Evolutionary conservation across 169 alveolate species (phyloP), one percentile per base, ranked within the genome.

Genomic region (Plasmodium knowlesi): DNA sequence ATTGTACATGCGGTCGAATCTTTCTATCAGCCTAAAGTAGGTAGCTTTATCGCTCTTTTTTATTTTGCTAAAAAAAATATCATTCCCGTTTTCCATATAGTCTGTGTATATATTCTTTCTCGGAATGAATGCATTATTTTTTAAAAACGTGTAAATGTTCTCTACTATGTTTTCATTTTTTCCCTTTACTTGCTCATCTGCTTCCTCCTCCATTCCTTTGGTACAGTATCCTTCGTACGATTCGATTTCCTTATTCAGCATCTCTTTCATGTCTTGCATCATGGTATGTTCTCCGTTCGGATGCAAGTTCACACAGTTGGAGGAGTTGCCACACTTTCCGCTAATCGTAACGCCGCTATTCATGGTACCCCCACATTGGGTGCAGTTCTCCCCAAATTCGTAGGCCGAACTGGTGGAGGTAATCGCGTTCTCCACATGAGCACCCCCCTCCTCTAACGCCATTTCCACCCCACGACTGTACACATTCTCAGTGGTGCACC

Each of bases 51-150:
- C 94, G 37, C 70, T 89, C 67, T 89, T 89, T 41, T 89, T 89
- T n/a, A 89, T 50, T 41, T 89, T 89, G 79, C 73, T 89, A 25
- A 89, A 79, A 89, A 89, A 78, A 14, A 89, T 46, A 67, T 89
- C 94, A 89, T 89, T 89, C 50, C 94, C 94, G 82, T 89, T 89
- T 67, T 89, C 94, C 41, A 89, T 54, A 41, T 79, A 89, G 82
- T 89, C 89, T 12, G 94, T 89, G 43, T 89, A 89, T 37, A 89
- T 89, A 61, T 89, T 89, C 32, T 89, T 46, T 16, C 82, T 89
- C 19, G 94, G 94, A 34, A 89, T 89, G 73, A 89, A 89, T 5
- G n/a, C 82, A 78, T 89, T 89, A 79, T 78, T 79, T 67, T 67
- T 89, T 28, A 89, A 79, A 79, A 89, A 89, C 50, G 46, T 61